Conservation (phyloP, 139 green algal genomes). For the Chlamydomonas eustigma region DNA sequence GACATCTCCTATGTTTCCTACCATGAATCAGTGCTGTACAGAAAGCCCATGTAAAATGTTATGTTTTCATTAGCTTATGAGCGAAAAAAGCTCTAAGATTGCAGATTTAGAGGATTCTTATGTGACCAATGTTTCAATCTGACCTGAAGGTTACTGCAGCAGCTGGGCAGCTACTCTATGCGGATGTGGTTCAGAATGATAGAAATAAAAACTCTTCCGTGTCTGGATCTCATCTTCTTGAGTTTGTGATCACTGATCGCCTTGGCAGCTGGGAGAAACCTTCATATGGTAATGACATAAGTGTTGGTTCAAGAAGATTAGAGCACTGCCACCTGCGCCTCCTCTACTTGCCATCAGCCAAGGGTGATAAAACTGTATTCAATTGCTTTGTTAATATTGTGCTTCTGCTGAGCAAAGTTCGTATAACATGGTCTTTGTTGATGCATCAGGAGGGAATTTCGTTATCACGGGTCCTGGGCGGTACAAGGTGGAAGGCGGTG, state of each 20-base stretch:
- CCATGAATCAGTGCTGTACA: no score
- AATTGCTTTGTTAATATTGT: not conserved
- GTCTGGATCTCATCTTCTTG: not conserved
- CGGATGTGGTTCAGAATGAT: not conserved
- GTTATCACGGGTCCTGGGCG: not conserved
- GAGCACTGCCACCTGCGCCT: not conserved
- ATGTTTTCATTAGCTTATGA: not conserved
- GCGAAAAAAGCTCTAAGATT: no score
- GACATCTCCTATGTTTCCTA: no score
- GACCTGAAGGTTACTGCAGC: not conserved
- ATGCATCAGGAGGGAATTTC: not conserved
- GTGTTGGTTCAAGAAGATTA: not conserved
- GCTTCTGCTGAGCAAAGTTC: not conserved
- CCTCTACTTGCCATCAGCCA: no score
- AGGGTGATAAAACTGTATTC: not conserved
- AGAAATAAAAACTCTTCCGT: no score
- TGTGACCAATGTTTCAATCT: not conserved
- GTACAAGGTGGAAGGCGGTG: constrained; percentile 4
- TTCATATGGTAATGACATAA: not conserved
- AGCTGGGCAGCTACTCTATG: not conserved
- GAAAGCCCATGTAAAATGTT: no score
- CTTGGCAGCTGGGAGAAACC: not conserved
- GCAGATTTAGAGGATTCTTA: no score
- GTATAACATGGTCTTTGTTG: not conserved
- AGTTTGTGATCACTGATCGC: not conserved